Percentiles rank a stretch among this genome's conserved stretches.
phyloP scores from a whole-genome alignment of 768 basidiomycete species.

The Xerocomus potaroensis region DNA sequence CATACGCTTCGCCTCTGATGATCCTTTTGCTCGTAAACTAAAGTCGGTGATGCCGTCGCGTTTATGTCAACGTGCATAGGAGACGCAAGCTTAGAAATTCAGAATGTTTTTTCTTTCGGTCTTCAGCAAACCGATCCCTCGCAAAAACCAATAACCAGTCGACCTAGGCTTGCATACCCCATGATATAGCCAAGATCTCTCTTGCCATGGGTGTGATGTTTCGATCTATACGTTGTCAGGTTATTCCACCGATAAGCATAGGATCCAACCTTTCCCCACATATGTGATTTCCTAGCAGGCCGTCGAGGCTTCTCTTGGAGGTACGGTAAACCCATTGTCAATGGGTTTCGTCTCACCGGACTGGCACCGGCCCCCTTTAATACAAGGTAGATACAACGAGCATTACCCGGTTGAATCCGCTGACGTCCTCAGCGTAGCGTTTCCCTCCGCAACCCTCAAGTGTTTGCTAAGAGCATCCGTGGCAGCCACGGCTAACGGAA shows the following conservation, averaged over 20 bases:
- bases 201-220: conserved; percentile 27
- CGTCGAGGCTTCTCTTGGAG: conserved; percentile 5
- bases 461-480: conserved; percentile 5
- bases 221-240: conserved; percentile 22
- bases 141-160: too few relatives aligned
- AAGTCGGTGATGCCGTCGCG: too few relatives aligned
- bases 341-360: background rate
- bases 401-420: conserved; percentile 24
- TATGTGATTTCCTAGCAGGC: conserved; percentile 21
- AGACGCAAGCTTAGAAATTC: too few relatives aligned
- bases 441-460: conserved; percentile 21
- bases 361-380: too few relatives aligned
- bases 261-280: conserved; percentile 28
- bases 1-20: too few relatives aligned
- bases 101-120: too few relatives aligned
- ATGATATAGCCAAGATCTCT: conserved; percentile 38
- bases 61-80: too few relatives aligned
- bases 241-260: conserved; percentile 25
- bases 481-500: conserved; percentile 3
- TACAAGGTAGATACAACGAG: conserved; percentile 24
- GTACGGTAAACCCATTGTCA: conserved; percentile 4
- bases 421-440: conserved; percentile 19
- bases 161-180: conserved; percentile 21
- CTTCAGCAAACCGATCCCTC: too few relatives aligned
- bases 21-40: too few relatives aligned